These are phyloP conservation scores for Euphorbia tirucalli DNA, from an alignment of 345 rosid genomes.

Conservation along the genomic window DNA sequence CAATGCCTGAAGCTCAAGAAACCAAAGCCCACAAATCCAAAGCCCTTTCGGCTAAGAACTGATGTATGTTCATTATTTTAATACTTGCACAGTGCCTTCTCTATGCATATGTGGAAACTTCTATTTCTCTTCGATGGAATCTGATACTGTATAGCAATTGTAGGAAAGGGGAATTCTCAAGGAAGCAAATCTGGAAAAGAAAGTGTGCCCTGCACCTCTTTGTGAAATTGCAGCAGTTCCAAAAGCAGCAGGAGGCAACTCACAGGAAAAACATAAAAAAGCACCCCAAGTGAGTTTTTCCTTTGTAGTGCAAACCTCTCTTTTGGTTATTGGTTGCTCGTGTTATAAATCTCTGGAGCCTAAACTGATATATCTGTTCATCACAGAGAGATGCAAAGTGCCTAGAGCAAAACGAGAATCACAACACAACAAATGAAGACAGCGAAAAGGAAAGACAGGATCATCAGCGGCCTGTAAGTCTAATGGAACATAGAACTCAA, in stretches of 20 bases:
- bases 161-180: constrained; percentile 80
- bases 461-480: constrained; percentile 33
- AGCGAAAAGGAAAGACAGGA: no score
- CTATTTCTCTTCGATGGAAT: neutral
- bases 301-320: neutral
- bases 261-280: constrained; percentile 32
- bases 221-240: constrained; percentile 36
- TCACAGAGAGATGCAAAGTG: constrained; percentile 31
- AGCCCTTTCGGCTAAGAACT: constrained; percentile 91
- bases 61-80: constrained; percentile 49
- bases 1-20: constrained; percentile 47
- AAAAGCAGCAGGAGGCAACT: constrained; percentile 27
- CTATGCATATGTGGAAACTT: neutral
- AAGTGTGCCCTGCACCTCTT: constrained; percentile 33
- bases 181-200: constrained; percentile 75
- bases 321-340: neutral
- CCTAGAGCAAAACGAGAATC: constrained; percentile 20
- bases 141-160: constrained; percentile 13
- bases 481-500: neutral
- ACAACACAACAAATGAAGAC: no score
- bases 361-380: constrained; percentile 14
- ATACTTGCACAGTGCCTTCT: no score
- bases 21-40: constrained; percentile 84
- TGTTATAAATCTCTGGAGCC: neutral
- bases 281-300: constrained; percentile 41